phyloP scores from a whole-genome alignment of 2,329 filamentous ascomycete genomes.

The Xylaria hypoxylon region DNA sequence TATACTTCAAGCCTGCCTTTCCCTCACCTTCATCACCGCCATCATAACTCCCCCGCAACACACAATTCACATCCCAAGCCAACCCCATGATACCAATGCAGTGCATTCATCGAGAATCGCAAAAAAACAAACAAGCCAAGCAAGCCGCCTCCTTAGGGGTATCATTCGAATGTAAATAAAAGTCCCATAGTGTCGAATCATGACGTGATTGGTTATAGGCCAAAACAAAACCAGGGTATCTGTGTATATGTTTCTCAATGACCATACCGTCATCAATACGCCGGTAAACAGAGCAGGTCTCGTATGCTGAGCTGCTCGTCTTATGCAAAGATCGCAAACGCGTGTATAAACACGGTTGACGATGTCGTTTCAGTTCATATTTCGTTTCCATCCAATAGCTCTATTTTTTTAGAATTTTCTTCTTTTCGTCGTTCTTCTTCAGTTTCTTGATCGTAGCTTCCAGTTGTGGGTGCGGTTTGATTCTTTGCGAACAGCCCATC shows the following conservation, averaged over 20 bases:
- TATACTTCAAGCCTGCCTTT: neutral
- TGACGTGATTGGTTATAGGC: conserved; percentile 5
- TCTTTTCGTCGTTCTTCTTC: conserved; percentile 4
- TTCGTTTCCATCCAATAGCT: neutral
- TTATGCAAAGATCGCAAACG: conserved; percentile 28
- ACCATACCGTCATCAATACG: conserved; percentile 35
- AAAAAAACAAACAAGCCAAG: conserved; percentile 6
- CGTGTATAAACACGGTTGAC: conserved; percentile 5
- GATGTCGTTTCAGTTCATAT: conserved; percentile 3
- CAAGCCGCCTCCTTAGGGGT: conserved; percentile 45
- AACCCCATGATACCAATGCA: conserved; percentile 5
- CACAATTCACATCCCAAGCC: neutral
- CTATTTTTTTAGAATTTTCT: neutral
- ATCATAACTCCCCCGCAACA: conserved; percentile 3
- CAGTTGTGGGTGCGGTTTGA: conserved; percentile 40
- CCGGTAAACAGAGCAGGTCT: conserved; percentile 33
- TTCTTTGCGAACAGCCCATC: conserved; percentile 76
- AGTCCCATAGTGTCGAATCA: conserved; percentile 44
- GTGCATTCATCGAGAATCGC: conserved; percentile 24
- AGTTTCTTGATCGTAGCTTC: conserved; percentile 38
- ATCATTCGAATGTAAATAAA: conserved; percentile 49
- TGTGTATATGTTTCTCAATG: conserved; percentile 16
- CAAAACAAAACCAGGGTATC: conserved; percentile 16
- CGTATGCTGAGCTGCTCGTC: conserved; percentile 32
- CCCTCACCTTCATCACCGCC: conserved; percentile 5